Percentiles rank a stretch among this genome's conserved stretches.
These are phyloP conservation scores for Neoscytalidium dimidiatum DNA, from an alignment of 2,329 filamentous ascomycete genomes.

Conservation along the genomic window DNA sequence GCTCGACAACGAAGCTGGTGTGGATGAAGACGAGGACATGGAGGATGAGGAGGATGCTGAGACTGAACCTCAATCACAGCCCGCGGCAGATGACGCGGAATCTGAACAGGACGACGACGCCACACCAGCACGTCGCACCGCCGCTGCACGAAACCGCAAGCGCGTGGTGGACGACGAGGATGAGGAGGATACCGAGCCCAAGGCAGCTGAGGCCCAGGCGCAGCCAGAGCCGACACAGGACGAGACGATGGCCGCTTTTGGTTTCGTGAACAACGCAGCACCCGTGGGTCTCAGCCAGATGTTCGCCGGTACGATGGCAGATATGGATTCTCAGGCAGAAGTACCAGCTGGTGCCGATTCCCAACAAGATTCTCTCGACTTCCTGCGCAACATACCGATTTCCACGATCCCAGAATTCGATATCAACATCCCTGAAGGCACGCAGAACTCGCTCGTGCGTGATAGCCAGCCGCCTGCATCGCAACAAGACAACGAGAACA, in stretches of 20 bases:
- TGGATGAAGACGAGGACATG: slow-evolving; percentile 30
- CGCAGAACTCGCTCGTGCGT: slow-evolving; percentile 58
- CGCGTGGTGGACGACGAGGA: slow-evolving; percentile 31
- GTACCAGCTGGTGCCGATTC: slow-evolving; percentile 32
- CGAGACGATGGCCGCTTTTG: slow-evolving; percentile 40
- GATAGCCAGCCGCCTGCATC: slow-evolving; percentile 55
- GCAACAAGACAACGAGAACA: slow-evolving; percentile 21
- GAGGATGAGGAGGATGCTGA: slow-evolving; percentile 58
- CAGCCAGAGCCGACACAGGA: slow-evolving; percentile 23
- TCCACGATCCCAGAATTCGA: slow-evolving; percentile 61
- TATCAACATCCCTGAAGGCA: slow-evolving; percentile 56
- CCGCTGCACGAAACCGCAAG: not conserved
- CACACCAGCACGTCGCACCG: not conserved
- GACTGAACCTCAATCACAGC: slow-evolving; percentile 41
- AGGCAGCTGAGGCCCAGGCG: slow-evolving; percentile 7
- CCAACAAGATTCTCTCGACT: slow-evolving; percentile 53
- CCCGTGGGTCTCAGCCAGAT: slow-evolving; percentile 80
- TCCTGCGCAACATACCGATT: slow-evolving; percentile 54
- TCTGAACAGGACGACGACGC: not conserved
- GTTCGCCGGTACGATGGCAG: slow-evolving; percentile 86
- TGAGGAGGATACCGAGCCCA: slow-evolving; percentile 24
- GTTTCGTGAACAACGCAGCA: slow-evolving; percentile 39
- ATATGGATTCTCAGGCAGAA: slow-evolving; percentile 48
- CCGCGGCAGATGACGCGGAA: not conserved
- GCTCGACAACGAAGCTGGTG: slow-evolving; percentile 45